phyloP scores from a whole-genome alignment of 805 yeast species.

The Nakazawaea pomicola region DNA sequence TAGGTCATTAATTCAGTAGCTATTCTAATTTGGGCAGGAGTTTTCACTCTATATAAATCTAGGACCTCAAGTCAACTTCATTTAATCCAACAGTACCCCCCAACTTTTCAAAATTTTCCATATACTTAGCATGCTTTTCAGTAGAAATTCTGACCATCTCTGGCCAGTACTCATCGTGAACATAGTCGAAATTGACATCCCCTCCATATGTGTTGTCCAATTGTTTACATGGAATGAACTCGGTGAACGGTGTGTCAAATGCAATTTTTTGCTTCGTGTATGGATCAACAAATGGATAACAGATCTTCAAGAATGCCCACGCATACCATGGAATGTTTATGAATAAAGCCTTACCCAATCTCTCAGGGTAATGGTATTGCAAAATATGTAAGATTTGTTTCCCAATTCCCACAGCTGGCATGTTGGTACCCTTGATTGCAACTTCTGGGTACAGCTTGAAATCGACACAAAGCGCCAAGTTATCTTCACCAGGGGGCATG shows the following conservation, averaged over 20 bases:
- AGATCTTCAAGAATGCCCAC: conserved; percentile 85
- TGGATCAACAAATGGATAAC: conserved; percentile 96
- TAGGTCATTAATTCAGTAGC: too few species aligned
- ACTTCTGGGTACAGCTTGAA: conserved; percentile 72
- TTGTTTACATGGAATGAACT: conserved; percentile 78
- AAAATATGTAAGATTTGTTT: conserved; percentile 88
- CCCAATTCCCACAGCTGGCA: conserved; percentile 87
- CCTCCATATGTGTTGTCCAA: conserved; percentile 87
- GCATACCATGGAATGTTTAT: conserved; percentile 94
- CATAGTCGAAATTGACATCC: conserved; percentile 72
- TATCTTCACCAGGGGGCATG: conserved; percentile 97
- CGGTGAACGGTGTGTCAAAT: conserved; percentile 80
- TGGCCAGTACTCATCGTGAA: conserved; percentile 79
- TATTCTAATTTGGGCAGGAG: too few species aligned
- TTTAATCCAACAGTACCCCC: conserved; percentile 76
- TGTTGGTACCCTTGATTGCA: conserved; percentile 54
- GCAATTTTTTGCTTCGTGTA: conserved; percentile 90
- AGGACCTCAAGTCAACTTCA: conserved; percentile 66
- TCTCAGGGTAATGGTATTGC: conserved; percentile 96
- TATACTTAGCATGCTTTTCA: conserved; percentile 55
- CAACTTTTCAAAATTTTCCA: conserved; percentile 62
- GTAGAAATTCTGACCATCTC: conserved; percentile 56
- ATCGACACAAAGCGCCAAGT: conserved; percentile 85
- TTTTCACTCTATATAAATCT: too few species aligned
- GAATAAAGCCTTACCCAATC: conserved; percentile 87